These are phyloP conservation scores for Hura crepitans DNA, from an alignment of 441 rosid species.

Conservation along the genomic window DNA sequence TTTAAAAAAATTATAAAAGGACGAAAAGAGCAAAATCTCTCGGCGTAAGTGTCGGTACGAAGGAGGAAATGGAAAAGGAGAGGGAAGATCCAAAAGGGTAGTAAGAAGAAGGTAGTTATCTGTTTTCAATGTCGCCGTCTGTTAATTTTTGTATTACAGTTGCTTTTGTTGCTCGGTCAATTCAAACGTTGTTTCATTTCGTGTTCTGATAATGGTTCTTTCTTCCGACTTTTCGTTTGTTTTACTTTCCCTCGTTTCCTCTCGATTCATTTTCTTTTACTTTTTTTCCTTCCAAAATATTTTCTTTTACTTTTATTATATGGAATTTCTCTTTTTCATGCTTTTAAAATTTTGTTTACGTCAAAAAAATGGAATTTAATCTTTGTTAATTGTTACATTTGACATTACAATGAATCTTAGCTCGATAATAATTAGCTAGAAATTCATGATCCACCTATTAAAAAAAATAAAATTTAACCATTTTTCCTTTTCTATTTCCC, in stretches of 20 bases:
- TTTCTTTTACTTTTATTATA: not conserved
- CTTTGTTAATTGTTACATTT: no score
- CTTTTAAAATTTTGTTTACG: no score
- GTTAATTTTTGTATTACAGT: not conserved
- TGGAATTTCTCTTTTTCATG: no score
- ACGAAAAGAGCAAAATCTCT: slow-evolving; percentile 5
- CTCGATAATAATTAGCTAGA: no score
- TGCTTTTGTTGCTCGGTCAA: not conserved
- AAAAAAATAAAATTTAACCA: no score
- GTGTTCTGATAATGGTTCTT: not conserved
- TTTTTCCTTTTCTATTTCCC: no score
- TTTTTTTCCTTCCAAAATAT: not conserved
- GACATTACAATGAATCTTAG: no score
- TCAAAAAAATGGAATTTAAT: no score
- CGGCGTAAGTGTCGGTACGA: slow-evolving; percentile 21
- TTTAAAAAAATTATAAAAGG: not conserved
- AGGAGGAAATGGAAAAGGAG: not conserved
- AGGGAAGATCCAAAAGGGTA: slow-evolving; percentile 3
- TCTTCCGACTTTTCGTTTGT: not conserved
- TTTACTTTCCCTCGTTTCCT: not conserved
- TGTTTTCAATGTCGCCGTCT: not conserved
- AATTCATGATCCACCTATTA: no score
- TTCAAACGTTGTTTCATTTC: slow-evolving; percentile 10
- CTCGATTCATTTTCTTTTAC: not conserved
- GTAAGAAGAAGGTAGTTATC: not conserved